These are phyloP conservation scores for Mycena olivaceomarginata DNA, from an alignment of 768 basidiomycete genomes.

Conservation along the genomic window DNA sequence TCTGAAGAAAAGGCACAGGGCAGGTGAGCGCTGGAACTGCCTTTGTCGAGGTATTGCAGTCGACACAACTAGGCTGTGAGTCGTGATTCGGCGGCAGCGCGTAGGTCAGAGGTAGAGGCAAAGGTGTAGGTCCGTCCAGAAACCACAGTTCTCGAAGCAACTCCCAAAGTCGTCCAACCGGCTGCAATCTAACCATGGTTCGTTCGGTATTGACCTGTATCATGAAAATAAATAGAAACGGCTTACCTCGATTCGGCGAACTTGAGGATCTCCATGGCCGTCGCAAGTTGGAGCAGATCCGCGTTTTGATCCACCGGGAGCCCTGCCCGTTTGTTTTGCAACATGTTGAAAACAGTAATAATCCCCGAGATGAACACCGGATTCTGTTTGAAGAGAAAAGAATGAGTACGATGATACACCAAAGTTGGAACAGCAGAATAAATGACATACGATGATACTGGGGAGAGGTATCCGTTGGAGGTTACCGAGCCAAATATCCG, in stretches of 20 bases:
- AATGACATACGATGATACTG: conserved; percentile 16
- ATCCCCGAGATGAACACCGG: conserved; percentile 20
- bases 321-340: conserved; percentile 20
- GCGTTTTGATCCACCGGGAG: background rate
- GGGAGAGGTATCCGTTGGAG: conserved; percentile 25
- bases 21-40: no score
- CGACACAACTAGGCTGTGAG: background rate
- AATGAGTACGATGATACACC: background rate
- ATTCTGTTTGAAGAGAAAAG: background rate
- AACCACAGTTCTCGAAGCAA: conserved; percentile 33
- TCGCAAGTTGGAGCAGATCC: conserved; percentile 4
- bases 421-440: background rate
- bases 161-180: conserved; percentile 23
- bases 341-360: conserved; percentile 11
- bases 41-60: no score
- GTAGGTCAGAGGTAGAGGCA: background rate
- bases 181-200: conserved; percentile 7
- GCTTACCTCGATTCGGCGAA: conserved; percentile 24
- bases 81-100: background rate
- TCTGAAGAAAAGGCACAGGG: background rate
- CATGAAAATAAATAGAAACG: background rate
- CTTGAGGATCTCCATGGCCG: conserved; percentile 20
- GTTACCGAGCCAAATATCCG: conserved; percentile 51
- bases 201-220: background rate
- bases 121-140: conserved; percentile 14